Conservation (phyloP, 2,329 filamentous ascomycete genomes). For the Calonectria multiphialidica region DNA sequence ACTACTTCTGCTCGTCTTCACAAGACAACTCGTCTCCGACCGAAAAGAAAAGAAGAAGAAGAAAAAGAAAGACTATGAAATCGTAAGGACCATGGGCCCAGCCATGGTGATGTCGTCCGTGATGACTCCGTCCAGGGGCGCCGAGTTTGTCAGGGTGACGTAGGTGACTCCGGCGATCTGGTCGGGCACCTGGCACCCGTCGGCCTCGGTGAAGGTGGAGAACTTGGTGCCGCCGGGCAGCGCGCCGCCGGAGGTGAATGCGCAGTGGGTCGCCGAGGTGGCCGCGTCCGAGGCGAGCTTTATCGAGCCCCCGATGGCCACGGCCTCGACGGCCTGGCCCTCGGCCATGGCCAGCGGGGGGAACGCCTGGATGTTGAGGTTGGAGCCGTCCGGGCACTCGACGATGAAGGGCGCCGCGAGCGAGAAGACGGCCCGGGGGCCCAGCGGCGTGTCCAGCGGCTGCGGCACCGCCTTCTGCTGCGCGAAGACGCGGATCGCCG, state of each 20-base stretch:
- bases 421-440: constrained; percentile 77
- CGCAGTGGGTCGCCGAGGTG: constrained; percentile 69
- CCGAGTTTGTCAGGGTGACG: constrained; percentile 71
- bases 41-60: no score
- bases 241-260: constrained; percentile 73
- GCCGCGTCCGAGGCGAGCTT: constrained; percentile 63
- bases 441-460: constrained; percentile 78
- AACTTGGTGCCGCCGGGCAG: constrained; percentile 71
- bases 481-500: constrained; percentile 74
- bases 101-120: constrained; percentile 75
- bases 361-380: constrained; percentile 71
- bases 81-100: constrained; percentile 70
- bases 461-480: constrained; percentile 72
- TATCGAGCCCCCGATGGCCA: constrained; percentile 46
- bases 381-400: constrained; percentile 76
- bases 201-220: constrained; percentile 62
- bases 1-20: not conserved
- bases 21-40: not conserved
- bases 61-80: no score
- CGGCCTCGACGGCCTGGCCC: constrained; percentile 54
- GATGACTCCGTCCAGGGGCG: constrained; percentile 62
- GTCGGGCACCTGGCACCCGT: constrained; percentile 71
- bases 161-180: constrained; percentile 74
- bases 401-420: constrained; percentile 80
- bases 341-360: constrained; percentile 65